Base-by-base conservation (phyloP, 495 filamentous ascomycete species). In the Mycothermus thermophilus region DNA sequence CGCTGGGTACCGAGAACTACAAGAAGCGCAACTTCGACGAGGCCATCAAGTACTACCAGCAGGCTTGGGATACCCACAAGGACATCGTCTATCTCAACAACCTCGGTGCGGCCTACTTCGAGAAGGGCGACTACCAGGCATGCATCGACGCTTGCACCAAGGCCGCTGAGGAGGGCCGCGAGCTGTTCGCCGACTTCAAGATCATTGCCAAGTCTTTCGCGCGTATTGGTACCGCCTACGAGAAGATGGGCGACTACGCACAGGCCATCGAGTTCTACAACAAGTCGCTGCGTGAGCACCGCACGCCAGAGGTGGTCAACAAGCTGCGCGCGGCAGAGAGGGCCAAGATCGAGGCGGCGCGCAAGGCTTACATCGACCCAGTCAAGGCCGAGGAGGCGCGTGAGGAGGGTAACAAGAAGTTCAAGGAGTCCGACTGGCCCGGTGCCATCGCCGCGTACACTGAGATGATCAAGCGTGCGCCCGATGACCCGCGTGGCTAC, bases 1-100 rank as follows among this genome's bases (percentile, higher is more conserved):
- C 76, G 37, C 66, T 93, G 31, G 90, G 90, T 37, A 99, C 86
- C 17, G 83, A 93, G 44, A 77, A 77, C 51, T 99, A 99, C 68
- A 99, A 96, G 76, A 93, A 95, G 73, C 75, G 85, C 46, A 74
- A 94, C 49, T 90, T 96, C 38, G 92, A 95, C 46, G 73, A 77
- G 48, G 90, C 90, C 27, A 93, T 96, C 48, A 75, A 83, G 56
- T 86, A 99, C 64, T 99, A 99, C 64, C 70, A 63, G 49, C 93
- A 92, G 55, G 90, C 90, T 2, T 99, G 92, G 92, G 81, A 87
- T 31, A 43, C 88, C 30, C 65, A 87, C 74, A 86, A 94, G 67
- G 90, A 99, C 44, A 87, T 96, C 50, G 90, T 86, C 10, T 99
- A 96, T 57, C 66, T 96, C 42, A 96, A 93, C 65, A 99, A 99